These are phyloP conservation scores for Termitomyces sp. DNA, from an alignment of 1,284 basidiomycete species.

Conservation along the genomic window DNA sequence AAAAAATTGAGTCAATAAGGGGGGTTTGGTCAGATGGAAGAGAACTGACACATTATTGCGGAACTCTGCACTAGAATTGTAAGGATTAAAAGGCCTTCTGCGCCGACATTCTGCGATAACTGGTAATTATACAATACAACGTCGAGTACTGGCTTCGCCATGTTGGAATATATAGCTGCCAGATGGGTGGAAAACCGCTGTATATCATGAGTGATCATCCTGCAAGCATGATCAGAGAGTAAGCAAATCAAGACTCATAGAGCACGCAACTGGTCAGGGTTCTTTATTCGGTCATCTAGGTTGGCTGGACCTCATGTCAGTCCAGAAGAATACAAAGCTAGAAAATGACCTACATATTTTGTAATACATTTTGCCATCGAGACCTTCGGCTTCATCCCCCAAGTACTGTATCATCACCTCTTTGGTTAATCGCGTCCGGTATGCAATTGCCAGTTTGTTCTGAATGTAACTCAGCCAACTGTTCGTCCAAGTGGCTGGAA, in stretches of 20 bases:
- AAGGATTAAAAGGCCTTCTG: conserved; percentile 85
- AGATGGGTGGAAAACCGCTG: conserved; percentile 89
- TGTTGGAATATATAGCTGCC: conserved; percentile 90
- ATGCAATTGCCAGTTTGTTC: conserved; percentile 89
- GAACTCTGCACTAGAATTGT: conserved; percentile 83
- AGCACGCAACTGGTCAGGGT: conserved; percentile 79
- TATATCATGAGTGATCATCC: conserved; percentile 94
- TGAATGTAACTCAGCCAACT: conserved; percentile 95
- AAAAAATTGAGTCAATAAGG: neutral
- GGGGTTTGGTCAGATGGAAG: neutral
- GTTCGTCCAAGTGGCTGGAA: conserved; percentile 95
- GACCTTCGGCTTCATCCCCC: conserved; percentile 60
- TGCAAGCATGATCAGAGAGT: conserved; percentile 24
- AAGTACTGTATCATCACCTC: conserved; percentile 85
- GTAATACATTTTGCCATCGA: conserved; percentile 81
- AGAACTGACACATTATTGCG: conserved; percentile 67
- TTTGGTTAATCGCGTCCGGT: conserved; percentile 83
- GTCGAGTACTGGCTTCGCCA: conserved; percentile 91
- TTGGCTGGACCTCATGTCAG: conserved; percentile 51
- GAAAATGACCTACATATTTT: conserved; percentile 64
- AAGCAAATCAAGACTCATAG: neutral
- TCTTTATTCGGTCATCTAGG: conserved; percentile 92
- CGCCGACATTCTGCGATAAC: conserved; percentile 89
- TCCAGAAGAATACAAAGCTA: neutral
- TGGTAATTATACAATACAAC: conserved; percentile 97